Evolutionary conservation across 1,284 basidiomycete genomes (phyloP), one percentile per base, ranked within the genome.

Genomic region (Ceratobasidium sp.): DNA sequence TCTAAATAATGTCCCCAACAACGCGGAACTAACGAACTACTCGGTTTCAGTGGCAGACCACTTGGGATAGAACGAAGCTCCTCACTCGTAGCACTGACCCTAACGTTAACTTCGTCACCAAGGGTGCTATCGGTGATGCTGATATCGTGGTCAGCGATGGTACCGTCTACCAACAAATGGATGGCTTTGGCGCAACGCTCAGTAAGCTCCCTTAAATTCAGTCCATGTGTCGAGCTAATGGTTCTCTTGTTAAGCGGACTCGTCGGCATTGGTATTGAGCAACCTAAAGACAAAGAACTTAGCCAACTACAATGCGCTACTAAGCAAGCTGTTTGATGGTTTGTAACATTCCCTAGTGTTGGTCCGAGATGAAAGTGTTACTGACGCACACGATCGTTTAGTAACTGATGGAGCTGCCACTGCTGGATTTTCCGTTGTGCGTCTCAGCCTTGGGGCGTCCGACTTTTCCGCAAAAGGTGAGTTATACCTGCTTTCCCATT

Each of bases 1-100:
- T 13, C 26, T 41, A 13, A 23, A 49, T n/a, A 32, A 38, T 49
- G n/a, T 58, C 41, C 30, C n/a, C 21, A 35, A 23, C 44, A 21
- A 35, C 9, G 38, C 61, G 47, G 18, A 41, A 35, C 13, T 23
- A 16, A 16, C 26, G 11, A 58, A n/a, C 6, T 8, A 13, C 11
- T 41, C 14, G 21, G 16, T 38, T 64, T 13, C 75, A 89, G 88
- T 89, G 86, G 85, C 85, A 88, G 81, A 89, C 88, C 30, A 89
- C 86, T 11, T 89, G 88, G 88, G 85, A 89, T 76, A 82, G 83
- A 52, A 77, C 83, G 26, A 82, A 80, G 63, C 83, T 87, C 38
- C 84, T 89, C 76, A 85, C 84, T 16, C 50, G 64, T 23, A 69
- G 50, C 5, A 69, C 38, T 43, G 64, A 57, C 41, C 64, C 64